Percentiles rank a stretch among this genome's conserved stretches.
Evolutionary conservation across 148 eudicot genomes (phyloP).

Genomic region (Vaccinium vitisidaea): DNA sequence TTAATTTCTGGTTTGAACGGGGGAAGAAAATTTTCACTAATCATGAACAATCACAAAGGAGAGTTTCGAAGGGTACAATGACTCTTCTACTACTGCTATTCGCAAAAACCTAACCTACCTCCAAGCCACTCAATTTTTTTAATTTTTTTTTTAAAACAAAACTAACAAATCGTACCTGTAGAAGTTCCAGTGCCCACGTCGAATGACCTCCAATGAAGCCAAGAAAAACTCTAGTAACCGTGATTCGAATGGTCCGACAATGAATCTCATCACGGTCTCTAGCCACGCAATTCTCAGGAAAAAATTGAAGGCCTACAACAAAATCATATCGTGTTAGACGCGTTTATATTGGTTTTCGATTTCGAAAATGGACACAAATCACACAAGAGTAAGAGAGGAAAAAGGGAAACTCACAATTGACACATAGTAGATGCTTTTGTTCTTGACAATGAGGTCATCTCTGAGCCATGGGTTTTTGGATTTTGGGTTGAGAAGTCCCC

Average conservation of each 20-base stretch:
- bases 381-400: too few species aligned
- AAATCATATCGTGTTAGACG: neutral
- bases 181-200: constrained; percentile 99
- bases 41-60: too few species aligned
- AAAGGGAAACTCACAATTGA: constrained; percentile 64
- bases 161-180: constrained; percentile 58
- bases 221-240: constrained; percentile 68
- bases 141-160: too few species aligned
- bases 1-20: neutral
- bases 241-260: constrained; percentile 49
- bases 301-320: constrained; percentile 62
- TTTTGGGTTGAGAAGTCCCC: constrained; percentile 71
- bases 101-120: too few species aligned
- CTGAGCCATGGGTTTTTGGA: constrained; percentile 80
- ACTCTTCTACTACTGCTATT: too few species aligned
- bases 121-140: too few species aligned
- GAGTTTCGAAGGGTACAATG: too few species aligned
- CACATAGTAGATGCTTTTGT: constrained; percentile 68
- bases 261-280: constrained; percentile 65
- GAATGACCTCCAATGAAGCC: constrained; percentile 91
- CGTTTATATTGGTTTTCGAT: neutral
- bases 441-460: constrained; percentile 77
- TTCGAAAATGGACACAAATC: neutral
- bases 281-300: constrained; percentile 88
- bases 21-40: neutral